Conservation (phyloP, 2,329 filamentous ascomycete species). For the Fusarium mangiferae region DNA sequence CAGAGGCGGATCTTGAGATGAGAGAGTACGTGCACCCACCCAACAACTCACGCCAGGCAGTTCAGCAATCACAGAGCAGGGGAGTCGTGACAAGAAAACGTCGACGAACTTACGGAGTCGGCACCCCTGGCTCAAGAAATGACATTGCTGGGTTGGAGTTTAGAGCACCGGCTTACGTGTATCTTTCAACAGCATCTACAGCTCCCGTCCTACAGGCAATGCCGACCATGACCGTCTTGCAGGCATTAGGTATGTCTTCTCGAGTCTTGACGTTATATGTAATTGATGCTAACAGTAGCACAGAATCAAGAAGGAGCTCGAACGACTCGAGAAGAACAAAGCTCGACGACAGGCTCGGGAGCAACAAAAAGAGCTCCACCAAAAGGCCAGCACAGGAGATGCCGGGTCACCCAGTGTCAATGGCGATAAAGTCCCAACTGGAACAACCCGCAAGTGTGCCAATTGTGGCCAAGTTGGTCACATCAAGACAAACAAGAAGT, state of each 20-base stretch:
- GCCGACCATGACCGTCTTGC: slow-evolving; percentile 62
- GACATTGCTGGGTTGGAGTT: slow-evolving; percentile 50
- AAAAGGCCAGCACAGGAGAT: slow-evolving; percentile 56
- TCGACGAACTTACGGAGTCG: slow-evolving; percentile 39
- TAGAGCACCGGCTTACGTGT: slow-evolving; percentile 52
- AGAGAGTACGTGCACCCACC: slow-evolving; percentile 70
- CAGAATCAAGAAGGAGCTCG: slow-evolving; percentile 71
- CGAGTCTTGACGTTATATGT: background rate
- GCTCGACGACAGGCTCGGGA: slow-evolving; percentile 90
- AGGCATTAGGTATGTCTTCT: slow-evolving; percentile 51
- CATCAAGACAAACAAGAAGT: slow-evolving; percentile 99
- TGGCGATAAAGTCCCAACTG: slow-evolving; percentile 65
- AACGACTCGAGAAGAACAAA: slow-evolving; percentile 88
- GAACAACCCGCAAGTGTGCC: slow-evolving; percentile 91
- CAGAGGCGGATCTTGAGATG: slow-evolving; percentile 75
- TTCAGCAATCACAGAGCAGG: slow-evolving; percentile 3
- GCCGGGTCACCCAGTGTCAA: slow-evolving; percentile 61
- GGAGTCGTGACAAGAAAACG: slow-evolving; percentile 9
- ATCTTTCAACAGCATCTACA: slow-evolving; percentile 59
- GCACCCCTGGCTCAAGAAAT: slow-evolving; percentile 43
- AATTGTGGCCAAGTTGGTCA: slow-evolving; percentile 97
- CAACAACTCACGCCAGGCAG: slow-evolving; percentile 5
- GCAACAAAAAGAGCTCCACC: slow-evolving; percentile 79
- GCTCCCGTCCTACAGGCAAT: slow-evolving; percentile 60
- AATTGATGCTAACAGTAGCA: slow-evolving; percentile 24